phyloP scores from a whole-genome alignment of 2,329 filamentous ascomycete genomes.

The Venturia asperata region DNA sequence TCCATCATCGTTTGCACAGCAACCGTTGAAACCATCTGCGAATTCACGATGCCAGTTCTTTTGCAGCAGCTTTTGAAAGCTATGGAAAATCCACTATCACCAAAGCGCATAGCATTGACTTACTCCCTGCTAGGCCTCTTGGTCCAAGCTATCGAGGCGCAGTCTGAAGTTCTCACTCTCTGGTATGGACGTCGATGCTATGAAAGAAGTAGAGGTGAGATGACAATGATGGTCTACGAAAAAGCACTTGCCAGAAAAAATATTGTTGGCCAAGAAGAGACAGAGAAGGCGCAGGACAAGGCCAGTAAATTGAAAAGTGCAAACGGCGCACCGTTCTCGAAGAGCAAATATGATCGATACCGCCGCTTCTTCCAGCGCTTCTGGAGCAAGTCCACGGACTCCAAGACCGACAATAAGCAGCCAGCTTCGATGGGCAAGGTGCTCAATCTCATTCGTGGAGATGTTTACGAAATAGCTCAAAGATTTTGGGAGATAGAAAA shows the following conservation, averaged over 20 bases:
- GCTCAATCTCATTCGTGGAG: conserved; percentile 68
- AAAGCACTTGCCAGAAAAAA: conserved; percentile 62
- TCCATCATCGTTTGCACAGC: conserved; percentile 59
- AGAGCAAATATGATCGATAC: conserved; percentile 19
- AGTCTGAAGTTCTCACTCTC: conserved; percentile 60
- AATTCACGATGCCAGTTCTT: conserved; percentile 53
- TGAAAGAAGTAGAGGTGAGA: conserved; percentile 74
- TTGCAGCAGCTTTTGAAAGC: conserved; percentile 64
- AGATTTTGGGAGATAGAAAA: conserved; percentile 77
- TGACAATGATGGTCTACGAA: conserved; percentile 78
- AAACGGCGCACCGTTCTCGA: not conserved
- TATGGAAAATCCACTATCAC: conserved; percentile 49
- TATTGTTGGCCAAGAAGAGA: conserved; percentile 21
- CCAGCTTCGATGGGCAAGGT: conserved; percentile 85
- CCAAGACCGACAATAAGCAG: conserved; percentile 36
- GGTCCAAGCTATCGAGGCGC: conserved; percentile 54
- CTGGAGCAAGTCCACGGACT: conserved; percentile 26
- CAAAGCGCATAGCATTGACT: conserved; percentile 52
- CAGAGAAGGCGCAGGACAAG: conserved; percentile 20
- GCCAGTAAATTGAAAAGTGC: not conserved
- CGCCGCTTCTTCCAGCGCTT: conserved; percentile 23
- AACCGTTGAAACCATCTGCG: conserved; percentile 53
- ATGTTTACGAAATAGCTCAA: conserved; percentile 76
- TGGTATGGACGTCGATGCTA: conserved; percentile 84
- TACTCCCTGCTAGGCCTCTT: conserved; percentile 59